Evolutionary conservation across 208 protist genomes (phyloP).

Genomic region (Leishmania arabica): DNA sequence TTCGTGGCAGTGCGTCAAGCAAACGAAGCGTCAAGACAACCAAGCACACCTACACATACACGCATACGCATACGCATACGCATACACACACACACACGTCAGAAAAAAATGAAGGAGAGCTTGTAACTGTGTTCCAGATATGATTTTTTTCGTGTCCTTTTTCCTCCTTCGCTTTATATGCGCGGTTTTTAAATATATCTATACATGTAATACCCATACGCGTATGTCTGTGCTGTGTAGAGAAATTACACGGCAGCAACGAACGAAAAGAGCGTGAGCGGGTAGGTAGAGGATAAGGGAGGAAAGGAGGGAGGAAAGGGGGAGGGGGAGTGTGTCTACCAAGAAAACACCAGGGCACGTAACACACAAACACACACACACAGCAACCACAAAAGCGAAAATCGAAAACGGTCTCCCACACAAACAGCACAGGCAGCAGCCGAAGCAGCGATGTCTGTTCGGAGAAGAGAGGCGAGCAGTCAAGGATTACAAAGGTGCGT

Average conservation of each 20-base stretch:
- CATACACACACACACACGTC: not conserved
- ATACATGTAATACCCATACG: not conserved
- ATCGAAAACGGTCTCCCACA: not conserved
- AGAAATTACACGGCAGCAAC: not conserved
- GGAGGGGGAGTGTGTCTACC: not conserved
- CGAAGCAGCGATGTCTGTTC: not conserved
- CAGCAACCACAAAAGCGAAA: not conserved
- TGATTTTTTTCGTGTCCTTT: not conserved
- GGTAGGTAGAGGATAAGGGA: not conserved
- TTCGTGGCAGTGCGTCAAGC: not conserved
- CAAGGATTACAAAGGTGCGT: not conserved
- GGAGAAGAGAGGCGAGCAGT: not conserved
- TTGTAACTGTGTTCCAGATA: not conserved
- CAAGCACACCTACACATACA: not conserved
- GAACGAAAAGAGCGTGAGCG: not conserved
- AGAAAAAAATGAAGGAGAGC: not conserved
- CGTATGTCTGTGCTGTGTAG: not conserved
- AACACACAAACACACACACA: constrained; percentile 6
- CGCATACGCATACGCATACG: no score
- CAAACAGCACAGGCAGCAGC: not conserved
- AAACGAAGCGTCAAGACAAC: not conserved
- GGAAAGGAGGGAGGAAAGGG: not conserved
- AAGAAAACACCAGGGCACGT: not conserved
- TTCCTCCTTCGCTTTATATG: not conserved
- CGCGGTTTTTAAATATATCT: not conserved